Conservation (phyloP, 2,329 filamentous ascomycete genomes). For the Pyrenochaeta sp. region DNA sequence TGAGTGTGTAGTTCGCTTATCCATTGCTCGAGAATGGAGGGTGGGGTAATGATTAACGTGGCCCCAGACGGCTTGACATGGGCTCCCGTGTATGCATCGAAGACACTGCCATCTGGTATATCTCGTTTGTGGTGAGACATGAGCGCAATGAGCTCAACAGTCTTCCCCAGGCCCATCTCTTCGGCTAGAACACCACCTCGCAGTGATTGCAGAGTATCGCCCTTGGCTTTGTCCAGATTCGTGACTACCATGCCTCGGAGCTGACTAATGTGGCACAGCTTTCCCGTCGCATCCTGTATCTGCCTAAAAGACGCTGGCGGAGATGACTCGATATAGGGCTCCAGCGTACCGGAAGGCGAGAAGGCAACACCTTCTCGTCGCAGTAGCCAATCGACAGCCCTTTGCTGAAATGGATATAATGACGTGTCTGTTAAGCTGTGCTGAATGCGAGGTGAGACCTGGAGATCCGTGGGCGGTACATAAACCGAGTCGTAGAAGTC, state of each 20-base stretch:
- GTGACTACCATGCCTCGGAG: conserved; percentile 68
- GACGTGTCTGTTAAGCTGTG: conserved; percentile 47
- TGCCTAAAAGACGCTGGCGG: conserved; percentile 57
- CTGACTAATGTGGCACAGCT: conserved; percentile 66
- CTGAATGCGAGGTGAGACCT: conserved; percentile 42
- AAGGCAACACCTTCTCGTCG: conserved; percentile 69
- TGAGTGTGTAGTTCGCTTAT: conserved; percentile 66
- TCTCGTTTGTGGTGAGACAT: conserved; percentile 68
- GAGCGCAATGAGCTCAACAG: conserved; percentile 76
- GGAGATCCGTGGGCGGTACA: conserved; percentile 60
- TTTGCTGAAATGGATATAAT: conserved; percentile 76
- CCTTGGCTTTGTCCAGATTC: conserved; percentile 57
- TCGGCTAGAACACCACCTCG: conserved; percentile 75
- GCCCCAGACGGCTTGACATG: conserved; percentile 62
- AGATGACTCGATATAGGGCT: conserved; percentile 14
- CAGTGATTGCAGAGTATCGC: conserved; percentile 48
- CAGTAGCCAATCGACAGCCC: conserved; percentile 75
- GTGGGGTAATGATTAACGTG: conserved; percentile 70
- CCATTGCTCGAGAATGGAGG: conserved; percentile 70
- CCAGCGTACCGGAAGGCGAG: conserved; percentile 23
- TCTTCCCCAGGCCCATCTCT: conserved; percentile 87
- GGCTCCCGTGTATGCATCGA: conserved; percentile 54
- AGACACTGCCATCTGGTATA: conserved; percentile 22
- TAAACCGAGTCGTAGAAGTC: conserved; percentile 76
- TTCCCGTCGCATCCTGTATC: conserved; percentile 57